Conservation (phyloP, 345 rosid genomes). For the Fremontodendron californicum region DNA sequence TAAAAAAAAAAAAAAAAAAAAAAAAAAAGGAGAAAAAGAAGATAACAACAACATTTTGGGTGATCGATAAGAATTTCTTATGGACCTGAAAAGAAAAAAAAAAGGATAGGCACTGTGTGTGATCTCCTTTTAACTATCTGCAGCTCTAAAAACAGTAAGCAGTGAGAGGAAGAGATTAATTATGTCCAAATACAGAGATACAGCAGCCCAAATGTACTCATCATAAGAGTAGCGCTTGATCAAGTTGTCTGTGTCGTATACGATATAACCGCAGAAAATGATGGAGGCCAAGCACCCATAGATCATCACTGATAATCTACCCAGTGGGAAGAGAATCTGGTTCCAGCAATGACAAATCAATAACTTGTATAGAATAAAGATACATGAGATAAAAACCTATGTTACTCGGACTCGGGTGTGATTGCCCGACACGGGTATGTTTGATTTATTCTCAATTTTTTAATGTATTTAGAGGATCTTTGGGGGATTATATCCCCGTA, state of each 20-base stretch:
- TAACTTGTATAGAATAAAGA: too few species aligned
- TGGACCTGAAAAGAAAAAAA: neutral
- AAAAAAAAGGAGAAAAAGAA: neutral
- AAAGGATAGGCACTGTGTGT: too few species aligned
- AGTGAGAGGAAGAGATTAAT: constrained; percentile 57
- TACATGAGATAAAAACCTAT: too few species aligned
- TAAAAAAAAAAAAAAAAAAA: too few species aligned
- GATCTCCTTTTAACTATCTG: constrained; percentile 21
- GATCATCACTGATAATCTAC: constrained; percentile 71
- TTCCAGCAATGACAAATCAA: neutral
- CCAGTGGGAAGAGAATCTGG: constrained; percentile 79
- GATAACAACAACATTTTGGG: neutral
- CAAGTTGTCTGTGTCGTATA: constrained; percentile 81
- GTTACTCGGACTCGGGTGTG: too few species aligned
- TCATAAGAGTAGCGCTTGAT: constrained; percentile 75
- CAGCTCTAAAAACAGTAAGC: constrained; percentile 53
- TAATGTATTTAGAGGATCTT: too few species aligned
- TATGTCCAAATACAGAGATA: constrained; percentile 53
- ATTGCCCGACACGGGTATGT: too few species aligned
- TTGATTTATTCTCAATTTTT: too few species aligned
- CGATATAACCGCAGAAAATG: constrained; percentile 82
- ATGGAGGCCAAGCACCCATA: constrained; percentile 77
- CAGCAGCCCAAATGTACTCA: constrained; percentile 73
- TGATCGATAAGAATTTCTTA: neutral
- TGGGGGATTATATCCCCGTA: too few species aligned